phyloP scores from a whole-genome alignment of 768 basidiomycete species.

The Ephemerocybe angulata region DNA sequence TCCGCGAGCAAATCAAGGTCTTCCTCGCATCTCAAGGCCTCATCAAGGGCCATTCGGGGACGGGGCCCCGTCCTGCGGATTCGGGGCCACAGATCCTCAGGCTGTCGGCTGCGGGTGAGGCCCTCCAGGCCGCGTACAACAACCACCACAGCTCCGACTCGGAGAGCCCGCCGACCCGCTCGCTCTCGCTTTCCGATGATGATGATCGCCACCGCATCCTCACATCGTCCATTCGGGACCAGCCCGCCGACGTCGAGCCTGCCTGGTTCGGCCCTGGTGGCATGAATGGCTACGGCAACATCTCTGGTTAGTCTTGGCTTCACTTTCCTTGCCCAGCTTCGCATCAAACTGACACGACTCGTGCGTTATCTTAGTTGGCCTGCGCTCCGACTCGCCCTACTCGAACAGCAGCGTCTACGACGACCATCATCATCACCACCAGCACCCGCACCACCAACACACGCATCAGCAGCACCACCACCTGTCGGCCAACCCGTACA shows the following conservation, averaged over 20 bases:
- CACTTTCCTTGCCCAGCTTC: background rate
- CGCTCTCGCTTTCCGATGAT: slow-evolving; percentile 22
- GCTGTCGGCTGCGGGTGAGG: slow-evolving; percentile 31
- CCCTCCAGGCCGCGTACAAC: slow-evolving; percentile 31
- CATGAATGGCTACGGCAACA: background rate
- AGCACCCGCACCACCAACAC: too few relatives aligned
- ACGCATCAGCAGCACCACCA: too few relatives aligned
- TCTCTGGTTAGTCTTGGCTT: background rate
- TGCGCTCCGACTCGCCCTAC: slow-evolving; percentile 21
- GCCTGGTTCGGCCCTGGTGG: slow-evolving; percentile 9
- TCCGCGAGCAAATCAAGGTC: slow-evolving; percentile 75
- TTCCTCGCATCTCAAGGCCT: slow-evolving; percentile 80
- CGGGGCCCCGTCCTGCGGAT: slow-evolving; percentile 55
- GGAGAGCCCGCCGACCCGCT: slow-evolving; percentile 31
- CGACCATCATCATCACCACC: too few relatives aligned
- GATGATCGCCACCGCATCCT: slow-evolving; percentile 14
- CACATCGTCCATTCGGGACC: slow-evolving; percentile 23
- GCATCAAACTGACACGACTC: slow-evolving; percentile 11
- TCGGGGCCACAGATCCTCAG: slow-evolving; percentile 49
- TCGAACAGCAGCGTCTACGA: slow-evolving; percentile 16
- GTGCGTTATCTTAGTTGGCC: slow-evolving; percentile 13
- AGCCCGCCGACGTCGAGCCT: slow-evolving; percentile 6
- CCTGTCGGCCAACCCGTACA: slow-evolving; percentile 9
- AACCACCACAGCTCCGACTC: slow-evolving; percentile 37
- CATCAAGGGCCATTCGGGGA: slow-evolving; percentile 84